Evolutionary conservation across 2,329 filamentous ascomycete species (phyloP).

Genomic region (Sporothrix phasma): DNA sequence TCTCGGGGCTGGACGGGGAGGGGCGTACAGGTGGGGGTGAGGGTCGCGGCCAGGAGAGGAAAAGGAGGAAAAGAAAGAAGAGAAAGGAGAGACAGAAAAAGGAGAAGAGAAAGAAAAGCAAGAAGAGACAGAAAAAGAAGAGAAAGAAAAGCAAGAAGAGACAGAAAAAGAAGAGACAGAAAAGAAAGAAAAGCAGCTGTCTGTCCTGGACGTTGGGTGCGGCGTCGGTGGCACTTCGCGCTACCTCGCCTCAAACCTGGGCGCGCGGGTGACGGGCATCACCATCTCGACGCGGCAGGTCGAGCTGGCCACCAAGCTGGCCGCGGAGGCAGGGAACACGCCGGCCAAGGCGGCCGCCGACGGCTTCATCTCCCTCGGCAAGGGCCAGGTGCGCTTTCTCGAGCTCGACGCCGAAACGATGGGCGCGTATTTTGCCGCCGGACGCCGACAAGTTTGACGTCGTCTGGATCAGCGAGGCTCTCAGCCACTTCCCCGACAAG

Average conservation of each 20-base stretch:
- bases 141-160: too few relatives aligned
- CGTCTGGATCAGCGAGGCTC: conserved; percentile 53
- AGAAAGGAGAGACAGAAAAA: too few relatives aligned
- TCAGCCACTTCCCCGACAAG: conserved; percentile 52
- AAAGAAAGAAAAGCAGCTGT: conserved; percentile 19
- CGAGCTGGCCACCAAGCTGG: conserved; percentile 45
- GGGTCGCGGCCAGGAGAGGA: too few relatives aligned
- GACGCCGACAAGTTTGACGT: conserved; percentile 37
- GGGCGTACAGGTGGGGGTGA: conserved; percentile 11
- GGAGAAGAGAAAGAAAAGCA: too few relatives aligned
- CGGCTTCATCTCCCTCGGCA: conserved; percentile 31
- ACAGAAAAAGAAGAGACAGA: too few relatives aligned
- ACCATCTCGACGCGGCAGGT: conserved; percentile 52
- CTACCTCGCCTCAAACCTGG: conserved; percentile 41
- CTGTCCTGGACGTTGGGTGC: conserved; percentile 51
- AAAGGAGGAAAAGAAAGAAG: too few relatives aligned
- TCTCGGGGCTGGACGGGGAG: conserved; percentile 30
- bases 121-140: too few relatives aligned
- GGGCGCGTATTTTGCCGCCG: conserved; percentile 37
- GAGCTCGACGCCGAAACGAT: conserved; percentile 54
- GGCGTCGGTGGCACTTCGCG: conserved; percentile 51
- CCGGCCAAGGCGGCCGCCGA: conserved; percentile 21
- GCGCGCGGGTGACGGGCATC: conserved; percentile 46
- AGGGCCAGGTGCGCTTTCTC: conserved; percentile 42
- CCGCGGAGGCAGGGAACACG: too few relatives aligned